Percentiles rank a stretch among this genome's conserved stretches.
Conservation (phyloP, 768 basidiomycete species). For the Stropharia rugosoannulata region DNA sequence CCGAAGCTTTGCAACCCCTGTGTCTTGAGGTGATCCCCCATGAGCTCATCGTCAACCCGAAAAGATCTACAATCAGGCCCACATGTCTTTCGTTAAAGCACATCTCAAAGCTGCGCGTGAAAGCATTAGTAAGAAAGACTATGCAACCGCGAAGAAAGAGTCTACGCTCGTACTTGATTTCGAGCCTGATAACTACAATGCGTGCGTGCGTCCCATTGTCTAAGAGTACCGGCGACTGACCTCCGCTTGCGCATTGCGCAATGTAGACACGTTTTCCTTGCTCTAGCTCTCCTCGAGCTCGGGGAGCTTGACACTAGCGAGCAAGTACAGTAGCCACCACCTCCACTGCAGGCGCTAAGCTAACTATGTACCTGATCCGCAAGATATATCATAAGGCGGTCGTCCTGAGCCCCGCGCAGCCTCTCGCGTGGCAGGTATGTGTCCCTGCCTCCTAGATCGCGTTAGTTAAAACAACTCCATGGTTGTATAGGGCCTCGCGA, state of each 20-base stretch:
- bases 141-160: slow-evolving; percentile 61
- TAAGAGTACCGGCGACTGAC: neutral
- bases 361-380: slow-evolving; percentile 1
- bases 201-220: slow-evolving; percentile 48
- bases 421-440: slow-evolving; percentile 83
- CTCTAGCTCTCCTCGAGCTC: slow-evolving; percentile 75
- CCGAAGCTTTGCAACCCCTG: neutral
- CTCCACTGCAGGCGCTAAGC: neutral
- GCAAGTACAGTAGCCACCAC: slow-evolving; percentile 56
- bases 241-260: neutral
- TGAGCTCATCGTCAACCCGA: neutral
- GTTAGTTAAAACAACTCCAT: neutral
- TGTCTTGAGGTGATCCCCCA: neutral
- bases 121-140: slow-evolving; percentile 74
- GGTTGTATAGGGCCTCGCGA: slow-evolving; percentile 58
- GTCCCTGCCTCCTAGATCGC: slow-evolving; percentile 6
- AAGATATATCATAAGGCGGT: slow-evolving; percentile 83
- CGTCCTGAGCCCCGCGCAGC: slow-evolving; percentile 60
- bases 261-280: slow-evolving; percentile 81
- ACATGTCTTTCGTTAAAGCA: slow-evolving; percentile 56
- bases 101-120: slow-evolving; percentile 84
- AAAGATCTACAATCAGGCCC: no score
- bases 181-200: slow-evolving; percentile 85
- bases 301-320: slow-evolving; percentile 74
- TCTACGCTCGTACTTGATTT: slow-evolving; percentile 65